phyloP scores from a whole-genome alignment of 306 rosid genomes.

The Comarum palustre region DNA sequence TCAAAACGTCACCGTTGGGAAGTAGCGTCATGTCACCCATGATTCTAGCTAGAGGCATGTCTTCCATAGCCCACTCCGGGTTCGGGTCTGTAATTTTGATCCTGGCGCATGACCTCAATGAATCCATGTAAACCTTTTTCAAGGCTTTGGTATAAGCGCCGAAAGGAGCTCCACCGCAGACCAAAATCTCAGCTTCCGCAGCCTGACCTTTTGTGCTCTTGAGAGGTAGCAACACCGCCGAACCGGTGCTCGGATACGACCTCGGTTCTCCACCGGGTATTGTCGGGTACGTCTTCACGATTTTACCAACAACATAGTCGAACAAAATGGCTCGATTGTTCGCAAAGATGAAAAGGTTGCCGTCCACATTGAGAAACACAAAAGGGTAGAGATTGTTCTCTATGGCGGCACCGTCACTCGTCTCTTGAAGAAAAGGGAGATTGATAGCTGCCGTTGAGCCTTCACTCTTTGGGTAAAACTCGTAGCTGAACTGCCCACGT shows the following conservation, averaged over 20 bases:
- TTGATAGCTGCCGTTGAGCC: background rate
- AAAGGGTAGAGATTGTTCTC: conserved; percentile 70
- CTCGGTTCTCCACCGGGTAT: conserved; percentile 57
- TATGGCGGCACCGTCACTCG: conserved; percentile 19
- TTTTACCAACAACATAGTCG: background rate
- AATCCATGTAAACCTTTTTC: conserved; percentile 16
- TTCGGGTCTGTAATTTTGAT: conserved; percentile 59
- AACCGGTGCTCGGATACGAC: conserved; percentile 67
- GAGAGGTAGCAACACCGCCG: conserved; percentile 61
- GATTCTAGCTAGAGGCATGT: conserved; percentile 50
- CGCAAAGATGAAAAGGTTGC: conserved; percentile 59
- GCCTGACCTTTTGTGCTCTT: conserved; percentile 17
- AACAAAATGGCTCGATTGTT: conserved; percentile 21
- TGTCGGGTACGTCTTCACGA: background rate
- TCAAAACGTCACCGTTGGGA: conserved; percentile 56
- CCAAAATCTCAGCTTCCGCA: conserved; percentile 52
- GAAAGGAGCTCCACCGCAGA: conserved; percentile 70
- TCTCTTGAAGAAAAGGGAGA: conserved; percentile 42
- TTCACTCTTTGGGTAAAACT: background rate
- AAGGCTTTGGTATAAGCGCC: conserved; percentile 24
- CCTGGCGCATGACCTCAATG: conserved; percentile 49
- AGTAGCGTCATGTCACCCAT: conserved; percentile 68
- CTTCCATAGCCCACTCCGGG: conserved; percentile 56
- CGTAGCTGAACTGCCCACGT: conserved; percentile 38
- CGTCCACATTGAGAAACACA: conserved; percentile 57